Evolutionary conservation across 176 grass and related monocot genomes (phyloP).

Genomic region (Lolium rigidum): DNA sequence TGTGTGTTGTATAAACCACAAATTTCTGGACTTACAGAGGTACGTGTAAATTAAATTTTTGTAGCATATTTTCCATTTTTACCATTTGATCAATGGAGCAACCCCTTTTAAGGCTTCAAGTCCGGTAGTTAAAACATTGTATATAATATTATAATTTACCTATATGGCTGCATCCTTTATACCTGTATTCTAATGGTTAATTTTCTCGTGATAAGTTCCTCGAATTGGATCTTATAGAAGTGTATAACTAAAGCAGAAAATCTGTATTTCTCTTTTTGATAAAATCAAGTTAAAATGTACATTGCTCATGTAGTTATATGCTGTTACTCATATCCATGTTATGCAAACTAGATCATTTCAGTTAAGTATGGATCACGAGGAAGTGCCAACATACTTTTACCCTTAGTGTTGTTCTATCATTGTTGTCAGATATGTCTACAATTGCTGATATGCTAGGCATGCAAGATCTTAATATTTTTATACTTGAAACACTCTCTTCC

Average conservation of each 20-base stretch:
- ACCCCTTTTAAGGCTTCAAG: not conserved
- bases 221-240: not conserved
- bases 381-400: not conserved
- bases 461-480: slow-evolving; percentile 21
- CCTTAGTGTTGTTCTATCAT: slow-evolving; percentile 12
- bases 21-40: slow-evolving; percentile 66
- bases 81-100: not conserved
- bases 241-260: too few species aligned
- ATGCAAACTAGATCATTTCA: not conserved
- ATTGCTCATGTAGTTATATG: slow-evolving; percentile 23
- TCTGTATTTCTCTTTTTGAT: too few species aligned
- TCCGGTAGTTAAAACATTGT: not conserved
- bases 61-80: slow-evolving; percentile 32
- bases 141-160: not conserved
- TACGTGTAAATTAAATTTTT: slow-evolving; percentile 42
- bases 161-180: not conserved
- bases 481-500: slow-evolving; percentile 24
- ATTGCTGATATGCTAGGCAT: slow-evolving; percentile 36
- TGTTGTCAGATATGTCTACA: not conserved
- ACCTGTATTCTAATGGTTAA: slow-evolving; percentile 10
- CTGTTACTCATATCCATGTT: not conserved
- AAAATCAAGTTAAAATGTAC: not conserved
- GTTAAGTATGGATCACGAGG: slow-evolving; percentile 33
- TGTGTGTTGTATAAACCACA: slow-evolving; percentile 94
- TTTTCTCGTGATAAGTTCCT: slow-evolving; percentile 13